Evolutionary conservation across 305 asterid genomes (phyloP).

Genomic region (Coffea humblotiana): DNA sequence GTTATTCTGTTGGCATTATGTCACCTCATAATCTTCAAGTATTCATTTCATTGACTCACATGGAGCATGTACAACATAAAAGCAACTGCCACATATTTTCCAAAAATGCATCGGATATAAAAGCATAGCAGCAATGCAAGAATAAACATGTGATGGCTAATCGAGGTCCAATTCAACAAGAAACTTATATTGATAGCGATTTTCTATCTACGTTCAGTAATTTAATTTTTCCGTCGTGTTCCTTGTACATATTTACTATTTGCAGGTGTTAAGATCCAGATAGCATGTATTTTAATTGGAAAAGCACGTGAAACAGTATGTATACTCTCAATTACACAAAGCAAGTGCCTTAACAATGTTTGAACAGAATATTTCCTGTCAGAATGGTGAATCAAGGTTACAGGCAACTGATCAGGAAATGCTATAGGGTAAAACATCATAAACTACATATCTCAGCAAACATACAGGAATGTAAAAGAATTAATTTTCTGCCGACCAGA

Average conservation of each 20-base stretch:
- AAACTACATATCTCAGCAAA: conserved; percentile 21
- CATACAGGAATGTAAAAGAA: background rate
- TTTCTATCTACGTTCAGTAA: background rate
- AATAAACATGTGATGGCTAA: background rate
- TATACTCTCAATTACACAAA: conserved; percentile 16
- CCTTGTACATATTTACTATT: background rate
- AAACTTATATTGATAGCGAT: background rate
- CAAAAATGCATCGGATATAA: background rate
- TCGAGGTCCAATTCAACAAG: background rate
- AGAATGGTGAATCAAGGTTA: conserved; percentile 4
- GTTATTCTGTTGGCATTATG: background rate
- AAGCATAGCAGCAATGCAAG: background rate
- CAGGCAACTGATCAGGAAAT: conserved; percentile 20
- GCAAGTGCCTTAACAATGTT: conserved; percentile 5
- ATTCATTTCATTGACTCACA: background rate
- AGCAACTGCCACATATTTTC: background rate
- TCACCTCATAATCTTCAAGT: background rate
- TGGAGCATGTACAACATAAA: background rate
- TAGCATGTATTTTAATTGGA: background rate
- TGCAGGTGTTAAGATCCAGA: conserved; percentile 3
- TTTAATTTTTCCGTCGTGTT: background rate
- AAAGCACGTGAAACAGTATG: conserved; percentile 1
- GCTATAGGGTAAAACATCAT: conserved; percentile 23
- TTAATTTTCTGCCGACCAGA: background rate
- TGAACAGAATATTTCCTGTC: conserved; percentile 21